phyloP scores from a whole-genome alignment of 148 eudicot species.

The Pharnaceum exiguum region DNA sequence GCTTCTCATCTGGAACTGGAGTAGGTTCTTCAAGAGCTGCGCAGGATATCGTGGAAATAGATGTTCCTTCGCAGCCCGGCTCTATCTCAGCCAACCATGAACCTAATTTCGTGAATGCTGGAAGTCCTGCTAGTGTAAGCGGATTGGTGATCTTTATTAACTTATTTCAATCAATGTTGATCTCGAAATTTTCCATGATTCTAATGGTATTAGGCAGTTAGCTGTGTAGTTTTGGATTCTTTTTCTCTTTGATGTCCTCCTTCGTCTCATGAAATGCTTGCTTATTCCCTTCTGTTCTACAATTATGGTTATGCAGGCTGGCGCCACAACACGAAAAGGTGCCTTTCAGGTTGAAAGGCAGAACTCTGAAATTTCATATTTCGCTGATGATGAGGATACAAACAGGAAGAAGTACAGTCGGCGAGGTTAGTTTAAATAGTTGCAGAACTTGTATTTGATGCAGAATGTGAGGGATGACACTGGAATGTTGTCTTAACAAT shows the following conservation, averaged over 20 bases:
- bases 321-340: constrained; percentile 82
- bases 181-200: background rate
- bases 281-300: constrained; percentile 7
- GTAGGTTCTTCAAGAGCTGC: constrained; percentile 29
- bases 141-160: constrained; percentile 5
- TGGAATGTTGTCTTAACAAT: background rate
- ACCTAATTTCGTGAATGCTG: constrained; percentile 42
- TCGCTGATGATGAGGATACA: constrained; percentile 94
- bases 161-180: constrained; percentile 2
- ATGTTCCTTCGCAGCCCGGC: constrained; percentile 44
- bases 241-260: background rate
- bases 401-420: constrained; percentile 74
- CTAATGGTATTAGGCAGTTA: background rate
- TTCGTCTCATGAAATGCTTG: background rate
- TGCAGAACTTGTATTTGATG: background rate
- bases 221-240: background rate
- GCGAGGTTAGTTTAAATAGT: constrained; percentile 55
- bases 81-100: constrained; percentile 47
- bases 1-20: constrained; percentile 31
- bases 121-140: constrained; percentile 86
- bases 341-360: constrained; percentile 71
- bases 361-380: constrained; percentile 79
- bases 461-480: background rate
- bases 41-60: constrained; percentile 69
- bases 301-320: constrained; percentile 49